These are phyloP conservation scores for Ogataea ganodermae DNA, from an alignment of 805 yeast species.

Conservation along the genomic window DNA sequence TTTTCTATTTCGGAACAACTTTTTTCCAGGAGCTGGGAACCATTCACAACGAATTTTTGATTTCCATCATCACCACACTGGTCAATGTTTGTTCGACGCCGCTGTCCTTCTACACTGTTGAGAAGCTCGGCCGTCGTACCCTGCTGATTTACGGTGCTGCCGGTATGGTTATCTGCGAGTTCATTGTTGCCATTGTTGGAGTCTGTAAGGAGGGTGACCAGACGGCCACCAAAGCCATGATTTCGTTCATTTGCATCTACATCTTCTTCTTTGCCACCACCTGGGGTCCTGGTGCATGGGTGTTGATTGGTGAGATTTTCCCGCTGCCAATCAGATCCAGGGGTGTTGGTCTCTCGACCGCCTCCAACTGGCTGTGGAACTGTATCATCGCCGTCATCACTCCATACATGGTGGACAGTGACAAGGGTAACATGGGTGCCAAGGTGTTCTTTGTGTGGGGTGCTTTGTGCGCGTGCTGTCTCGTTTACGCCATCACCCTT, in stretches of 20 bases:
- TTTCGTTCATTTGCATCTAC: constrained; percentile 54
- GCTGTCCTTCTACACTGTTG: constrained; percentile 57
- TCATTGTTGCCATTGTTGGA: constrained; percentile 53
- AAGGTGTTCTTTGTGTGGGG: constrained; percentile 80
- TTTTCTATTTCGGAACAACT: constrained; percentile 73
- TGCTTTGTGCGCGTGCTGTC: constrained; percentile 39
- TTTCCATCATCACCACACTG: constrained; percentile 53
- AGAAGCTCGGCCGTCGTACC: constrained; percentile 59
- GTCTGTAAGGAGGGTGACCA: constrained; percentile 31
- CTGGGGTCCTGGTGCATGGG: constrained; percentile 87
- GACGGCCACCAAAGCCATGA: constrained; percentile 36
- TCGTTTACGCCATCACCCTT: constrained; percentile 70
- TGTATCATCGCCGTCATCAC: constrained; percentile 75
- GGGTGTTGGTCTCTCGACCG: constrained; percentile 69
- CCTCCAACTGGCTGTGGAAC: constrained; percentile 80
- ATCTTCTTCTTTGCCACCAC: constrained; percentile 78
- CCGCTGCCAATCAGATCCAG: constrained; percentile 76
- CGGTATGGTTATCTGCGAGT: constrained; percentile 54
- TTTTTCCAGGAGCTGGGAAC: constrained; percentile 59
- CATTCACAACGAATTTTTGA: constrained; percentile 47
- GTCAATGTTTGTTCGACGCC: constrained; percentile 56
- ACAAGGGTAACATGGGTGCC: constrained; percentile 60
- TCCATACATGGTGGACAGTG: constrained; percentile 69
- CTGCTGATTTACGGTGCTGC: constrained; percentile 50
- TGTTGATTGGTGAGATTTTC: constrained; percentile 58